phyloP scores from a whole-genome alignment of 441 rosid species.

The Mallotus repandus region DNA sequence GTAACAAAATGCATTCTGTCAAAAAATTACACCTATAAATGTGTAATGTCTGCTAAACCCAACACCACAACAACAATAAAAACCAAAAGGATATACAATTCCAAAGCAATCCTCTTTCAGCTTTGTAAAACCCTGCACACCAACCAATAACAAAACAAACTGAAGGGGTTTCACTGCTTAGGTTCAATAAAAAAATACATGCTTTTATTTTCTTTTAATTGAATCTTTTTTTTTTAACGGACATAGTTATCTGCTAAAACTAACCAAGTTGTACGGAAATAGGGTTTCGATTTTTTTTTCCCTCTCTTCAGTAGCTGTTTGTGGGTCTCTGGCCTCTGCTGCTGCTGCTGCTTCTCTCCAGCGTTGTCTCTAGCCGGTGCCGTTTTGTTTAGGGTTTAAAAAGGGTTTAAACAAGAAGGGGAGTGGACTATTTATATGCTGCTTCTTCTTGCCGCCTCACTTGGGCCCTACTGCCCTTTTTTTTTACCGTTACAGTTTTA shows the following conservation, averaged over 20 bases:
- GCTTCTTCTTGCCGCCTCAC: neutral
- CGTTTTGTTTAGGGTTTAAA: neutral
- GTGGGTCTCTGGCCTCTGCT: neutral
- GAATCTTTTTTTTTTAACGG: neutral
- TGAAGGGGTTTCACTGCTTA: neutral
- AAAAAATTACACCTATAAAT: neutral
- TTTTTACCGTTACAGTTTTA: too few relatives aligned
- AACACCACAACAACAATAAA: neutral
- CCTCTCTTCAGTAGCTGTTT: too few relatives aligned
- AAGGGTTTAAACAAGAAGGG: too few relatives aligned
- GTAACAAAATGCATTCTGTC: neutral
- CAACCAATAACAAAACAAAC: neutral
- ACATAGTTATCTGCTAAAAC: neutral
- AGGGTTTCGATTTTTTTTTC: neutral
- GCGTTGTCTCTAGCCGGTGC: neutral
- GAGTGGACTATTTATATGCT: neutral
- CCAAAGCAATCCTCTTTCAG: neutral
- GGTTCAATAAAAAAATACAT: too few relatives aligned
- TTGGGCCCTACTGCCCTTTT: too few relatives aligned
- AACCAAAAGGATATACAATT: neutral
- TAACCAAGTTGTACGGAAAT: neutral
- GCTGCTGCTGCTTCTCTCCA: neutral
- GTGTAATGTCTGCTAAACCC: neutral
- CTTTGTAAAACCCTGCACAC: neutral
- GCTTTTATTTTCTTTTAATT: too few relatives aligned